phyloP scores from a whole-genome alignment of 2,329 filamentous ascomycete species.

The Elsinoe necatrix region DNA sequence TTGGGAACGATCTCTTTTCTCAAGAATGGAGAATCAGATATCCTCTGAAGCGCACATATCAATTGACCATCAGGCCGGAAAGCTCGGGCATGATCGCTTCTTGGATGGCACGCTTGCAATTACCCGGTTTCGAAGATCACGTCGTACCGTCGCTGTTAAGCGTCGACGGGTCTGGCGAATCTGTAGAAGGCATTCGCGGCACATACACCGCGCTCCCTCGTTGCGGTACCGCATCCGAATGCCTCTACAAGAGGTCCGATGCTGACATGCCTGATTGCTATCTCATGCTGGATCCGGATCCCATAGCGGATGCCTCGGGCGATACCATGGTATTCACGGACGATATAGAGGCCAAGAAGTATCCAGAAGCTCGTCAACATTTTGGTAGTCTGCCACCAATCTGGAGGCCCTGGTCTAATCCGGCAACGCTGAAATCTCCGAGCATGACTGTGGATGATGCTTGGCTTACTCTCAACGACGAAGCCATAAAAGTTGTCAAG shows the following conservation, averaged over 20 bases:
- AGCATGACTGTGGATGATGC: neutral
- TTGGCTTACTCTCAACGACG: neutral
- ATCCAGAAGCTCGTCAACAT: conserved; percentile 39
- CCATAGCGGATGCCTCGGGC: conserved; percentile 36
- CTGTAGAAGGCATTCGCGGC: conserved; percentile 37
- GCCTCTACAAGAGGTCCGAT: conserved; percentile 43
- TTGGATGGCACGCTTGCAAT: conserved; percentile 31
- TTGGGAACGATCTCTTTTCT: neutral
- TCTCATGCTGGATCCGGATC: conserved; percentile 51
- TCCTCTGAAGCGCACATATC: conserved; percentile 16
- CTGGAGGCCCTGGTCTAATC: conserved; percentile 35
- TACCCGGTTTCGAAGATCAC: conserved; percentile 33
- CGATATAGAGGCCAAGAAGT: conserved; percentile 38
- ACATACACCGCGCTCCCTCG: conserved; percentile 43
- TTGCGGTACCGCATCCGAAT: conserved; percentile 50
- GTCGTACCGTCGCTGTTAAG: conserved; percentile 38
- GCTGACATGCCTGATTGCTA: conserved; percentile 34
- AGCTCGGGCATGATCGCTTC: conserved; percentile 23
- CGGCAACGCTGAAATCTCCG: neutral
- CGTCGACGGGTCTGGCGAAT: conserved; percentile 30
- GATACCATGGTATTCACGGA: conserved; percentile 52
- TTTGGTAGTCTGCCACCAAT: conserved; percentile 40
- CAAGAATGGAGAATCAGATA: neutral
- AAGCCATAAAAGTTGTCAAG: neutral
- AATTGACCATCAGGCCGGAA: conserved; percentile 20